Evolutionary conservation across 306 rosid genomes (phyloP).

Genomic region (Heteromeles arbutifolia): DNA sequence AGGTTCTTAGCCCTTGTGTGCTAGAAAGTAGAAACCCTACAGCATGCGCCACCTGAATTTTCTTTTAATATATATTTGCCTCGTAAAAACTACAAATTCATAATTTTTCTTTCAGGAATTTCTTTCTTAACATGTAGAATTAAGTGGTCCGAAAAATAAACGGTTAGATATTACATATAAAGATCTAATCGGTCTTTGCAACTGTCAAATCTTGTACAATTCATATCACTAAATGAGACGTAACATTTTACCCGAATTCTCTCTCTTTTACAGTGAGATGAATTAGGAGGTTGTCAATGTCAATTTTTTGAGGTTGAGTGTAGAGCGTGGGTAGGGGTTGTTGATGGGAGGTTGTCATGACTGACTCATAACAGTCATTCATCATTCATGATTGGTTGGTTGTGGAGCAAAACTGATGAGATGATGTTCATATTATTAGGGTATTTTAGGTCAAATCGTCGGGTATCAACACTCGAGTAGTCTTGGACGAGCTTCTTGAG

Average conservation of each 20-base stretch:
- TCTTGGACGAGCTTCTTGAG: slow-evolving; percentile 6
- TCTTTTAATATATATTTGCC: neutral
- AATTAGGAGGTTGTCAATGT: slow-evolving; percentile 41
- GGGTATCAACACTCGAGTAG: slow-evolving; percentile 15
- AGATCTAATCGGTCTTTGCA: too few species aligned
- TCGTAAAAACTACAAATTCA: neutral
- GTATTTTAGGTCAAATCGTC: slow-evolving; percentile 26
- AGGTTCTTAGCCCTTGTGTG: neutral
- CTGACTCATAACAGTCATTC: neutral
- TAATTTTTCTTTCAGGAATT: neutral
- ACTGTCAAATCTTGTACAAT: too few species aligned
- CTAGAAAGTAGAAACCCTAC: neutral
- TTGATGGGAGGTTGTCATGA: slow-evolving; percentile 22
- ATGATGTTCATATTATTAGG: slow-evolving; percentile 19
- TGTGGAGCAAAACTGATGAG: slow-evolving; percentile 4
- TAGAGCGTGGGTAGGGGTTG: slow-evolving; percentile 22
- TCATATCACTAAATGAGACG: rapidly evolving
- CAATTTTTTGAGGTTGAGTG: slow-evolving; percentile 8
- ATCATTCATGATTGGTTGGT: slow-evolving; percentile 7
- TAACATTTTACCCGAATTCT: too few species aligned
- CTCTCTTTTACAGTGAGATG: neutral
- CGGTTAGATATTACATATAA: too few species aligned
- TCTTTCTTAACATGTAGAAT: neutral
- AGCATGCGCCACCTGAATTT: neutral
- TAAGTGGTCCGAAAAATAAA: too few species aligned